Evolutionary conservation across 176 grass and related monocot species (phyloP), one percentile per base, ranked within the genome.

Genomic region (Eleusine indica): DNA sequence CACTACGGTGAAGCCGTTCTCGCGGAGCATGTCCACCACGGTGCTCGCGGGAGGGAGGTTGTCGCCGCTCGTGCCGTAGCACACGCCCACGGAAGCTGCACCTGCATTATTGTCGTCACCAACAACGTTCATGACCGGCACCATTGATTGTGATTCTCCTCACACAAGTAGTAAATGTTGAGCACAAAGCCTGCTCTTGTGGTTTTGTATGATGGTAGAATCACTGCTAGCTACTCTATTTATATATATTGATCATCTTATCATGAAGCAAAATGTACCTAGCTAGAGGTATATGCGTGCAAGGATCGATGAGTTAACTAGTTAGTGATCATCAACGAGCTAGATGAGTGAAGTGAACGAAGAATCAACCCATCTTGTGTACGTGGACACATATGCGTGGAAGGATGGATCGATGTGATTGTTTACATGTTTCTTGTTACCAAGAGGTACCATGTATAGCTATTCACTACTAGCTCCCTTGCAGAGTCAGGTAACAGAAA

Each of bases 41-140:
- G 89, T 62, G 25, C 77, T 68, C 48, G 87, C 40, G 40, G 78
- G 6, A 10, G 94, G 91, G 17, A 97, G 87, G 70, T 91, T 86
- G 78, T 84, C 44, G 18, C 87, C 89, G 9, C 68, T 62, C 69
- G 87, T 76, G 40, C 94, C 89, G 77, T 97, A 89, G 89, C 94
- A 97, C 57, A 97, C 89, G 3, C 91, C 94, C 13, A 97, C 87
- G 19, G 85, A 91, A 19, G 78, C 78, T 47, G 65, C 90, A 30
- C 46, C 80, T 91, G 90, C 35, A 53, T 54, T 6, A 53, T 54
- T 6, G 4, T 47, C 44, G 44, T 47, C 44, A 12, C 0, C 44
- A 47, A 2, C 44, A 47, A 10, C 44, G 11, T 13, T 52, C 10
- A 17, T 35, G 2, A 35, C 2, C 32, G 32, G 72, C 15, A 18